Evolutionary conservation across 306 rosid species (phyloP).

Genomic region (Cucumis melo): DNA sequence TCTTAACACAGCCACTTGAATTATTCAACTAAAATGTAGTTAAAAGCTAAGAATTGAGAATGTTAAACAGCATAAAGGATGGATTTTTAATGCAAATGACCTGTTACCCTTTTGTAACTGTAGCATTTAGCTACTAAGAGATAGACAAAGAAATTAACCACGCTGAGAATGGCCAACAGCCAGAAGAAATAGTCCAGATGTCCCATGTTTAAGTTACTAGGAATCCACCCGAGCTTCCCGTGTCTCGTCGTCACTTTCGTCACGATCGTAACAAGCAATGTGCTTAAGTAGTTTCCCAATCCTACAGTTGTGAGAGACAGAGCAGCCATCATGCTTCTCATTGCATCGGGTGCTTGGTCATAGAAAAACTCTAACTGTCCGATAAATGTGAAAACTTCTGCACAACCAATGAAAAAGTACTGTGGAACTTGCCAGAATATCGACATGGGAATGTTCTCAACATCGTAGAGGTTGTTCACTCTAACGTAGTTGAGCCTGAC

Average conservation of each 20-base stretch:
- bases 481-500: constrained; percentile 31
- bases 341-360: constrained; percentile 73
- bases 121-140: constrained; percentile 52
- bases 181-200: constrained; percentile 78
- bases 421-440: constrained; percentile 87
- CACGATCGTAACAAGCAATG: constrained; percentile 54
- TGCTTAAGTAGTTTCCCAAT: constrained; percentile 60
- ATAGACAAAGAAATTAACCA: constrained; percentile 41
- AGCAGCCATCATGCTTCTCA: constrained; percentile 78
- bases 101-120: constrained; percentile 37
- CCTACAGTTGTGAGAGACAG: constrained; percentile 59
- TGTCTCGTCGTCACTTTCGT: constrained; percentile 38
- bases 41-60: background rate
- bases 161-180: constrained; percentile 50
- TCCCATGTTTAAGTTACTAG: constrained; percentile 63
- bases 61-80: background rate
- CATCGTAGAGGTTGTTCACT: constrained; percentile 43
- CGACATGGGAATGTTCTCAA: constrained; percentile 44
- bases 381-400: constrained; percentile 56
- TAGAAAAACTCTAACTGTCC: constrained; percentile 62
- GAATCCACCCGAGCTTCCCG: constrained; percentile 74
- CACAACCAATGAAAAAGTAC: constrained; percentile 74
- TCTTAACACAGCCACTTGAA: background rate
- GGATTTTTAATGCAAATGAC: constrained; percentile 1
- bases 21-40: background rate